A percentile compares a stretch with the other conserved stretches of the same genome.
These are phyloP conservation scores for Globisporangium iwayamae DNA, from an alignment of 352 stramenopile genomes.

Conservation along the genomic window DNA sequence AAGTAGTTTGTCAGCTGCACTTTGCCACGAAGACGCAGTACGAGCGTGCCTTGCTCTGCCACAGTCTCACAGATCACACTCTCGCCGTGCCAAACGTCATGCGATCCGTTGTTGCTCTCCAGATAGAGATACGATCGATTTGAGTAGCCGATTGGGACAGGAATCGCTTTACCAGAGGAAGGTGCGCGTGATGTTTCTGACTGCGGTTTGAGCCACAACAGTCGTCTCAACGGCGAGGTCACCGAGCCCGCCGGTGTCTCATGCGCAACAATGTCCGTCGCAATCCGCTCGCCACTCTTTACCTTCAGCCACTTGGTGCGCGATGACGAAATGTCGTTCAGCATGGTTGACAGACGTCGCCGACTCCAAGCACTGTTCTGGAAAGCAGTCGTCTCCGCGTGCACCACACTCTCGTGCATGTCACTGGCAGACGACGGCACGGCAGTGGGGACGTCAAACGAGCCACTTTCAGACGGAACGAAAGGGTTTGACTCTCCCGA, in stretches of 20 bases:
- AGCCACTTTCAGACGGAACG: conserved; percentile 21
- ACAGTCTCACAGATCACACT: conserved; percentile 86
- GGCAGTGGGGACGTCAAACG: conserved; percentile 52
- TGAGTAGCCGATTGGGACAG: conserved; percentile 84
- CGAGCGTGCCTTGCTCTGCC: conserved; percentile 78
- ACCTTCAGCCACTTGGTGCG: conserved; percentile 68
- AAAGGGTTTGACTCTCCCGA: conserved; percentile 15
- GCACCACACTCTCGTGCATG: conserved; percentile 40
- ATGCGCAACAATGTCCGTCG: conserved; percentile 79
- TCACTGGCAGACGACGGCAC: conserved; percentile 30
- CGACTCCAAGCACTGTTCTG: conserved; percentile 55
- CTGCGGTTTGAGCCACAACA: conserved; percentile 78
- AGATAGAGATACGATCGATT: conserved; percentile 84
- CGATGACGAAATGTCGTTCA: conserved; percentile 73
- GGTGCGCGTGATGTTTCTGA: conserved; percentile 34
- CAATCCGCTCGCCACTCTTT: conserved; percentile 54
- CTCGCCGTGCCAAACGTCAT: conserved; percentile 69
- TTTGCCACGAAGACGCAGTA: conserved; percentile 73
- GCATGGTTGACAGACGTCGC: conserved; percentile 62
- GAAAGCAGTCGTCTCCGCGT: conserved; percentile 43
- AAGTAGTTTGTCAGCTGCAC: conserved; percentile 79
- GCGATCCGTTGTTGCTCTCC: conserved; percentile 55
- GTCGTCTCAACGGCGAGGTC: conserved; percentile 62
- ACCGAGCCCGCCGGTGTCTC: conserved; percentile 80
- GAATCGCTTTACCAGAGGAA: conserved; percentile 60